Percentiles rank a stretch among this genome's conserved stretches.
These are phyloP conservation scores for Chaetomium sp. DNA, from an alignment of 2,329 filamentous ascomycete genomes.

Conservation along the genomic window DNA sequence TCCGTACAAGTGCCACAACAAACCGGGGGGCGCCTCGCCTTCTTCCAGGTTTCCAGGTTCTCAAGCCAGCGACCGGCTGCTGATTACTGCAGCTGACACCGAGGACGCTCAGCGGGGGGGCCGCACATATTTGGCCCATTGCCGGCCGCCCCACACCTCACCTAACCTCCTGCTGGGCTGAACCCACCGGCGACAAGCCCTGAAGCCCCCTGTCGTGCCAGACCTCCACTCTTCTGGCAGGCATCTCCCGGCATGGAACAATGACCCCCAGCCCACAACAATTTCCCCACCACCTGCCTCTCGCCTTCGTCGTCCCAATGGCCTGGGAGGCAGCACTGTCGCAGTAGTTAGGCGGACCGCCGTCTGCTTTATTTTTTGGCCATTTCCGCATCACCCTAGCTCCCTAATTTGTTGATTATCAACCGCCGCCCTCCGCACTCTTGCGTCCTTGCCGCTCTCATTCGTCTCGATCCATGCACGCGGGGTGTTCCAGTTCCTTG, in stretches of 20 bases:
- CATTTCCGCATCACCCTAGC: neutral
- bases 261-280: slow-evolving; percentile 11
- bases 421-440: slow-evolving; percentile 3
- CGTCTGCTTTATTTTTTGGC: slow-evolving; percentile 4
- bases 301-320: slow-evolving; percentile 17
- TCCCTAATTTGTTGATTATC: neutral
- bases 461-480: slow-evolving; percentile 14
- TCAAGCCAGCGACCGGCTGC: neutral
- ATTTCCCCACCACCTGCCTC: slow-evolving; percentile 4
- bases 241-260: slow-evolving; percentile 15
- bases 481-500: slow-evolving; percentile 8
- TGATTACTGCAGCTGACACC: neutral
- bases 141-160: slow-evolving; percentile 20
- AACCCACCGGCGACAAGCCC: slow-evolving; percentile 23
- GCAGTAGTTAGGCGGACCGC: slow-evolving; percentile 16
- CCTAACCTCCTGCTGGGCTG: slow-evolving; percentile 26
- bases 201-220: neutral
- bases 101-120: neutral
- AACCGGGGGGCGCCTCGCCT: neutral
- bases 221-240: slow-evolving; percentile 11
- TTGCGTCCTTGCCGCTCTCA: slow-evolving; percentile 2
- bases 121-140: neutral
- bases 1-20: neutral
- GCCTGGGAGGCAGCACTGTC: slow-evolving; percentile 10
- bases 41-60: neutral